phyloP scores from a whole-genome alignment of 148 eudicot genomes.

The Rhododendron henanense region DNA sequence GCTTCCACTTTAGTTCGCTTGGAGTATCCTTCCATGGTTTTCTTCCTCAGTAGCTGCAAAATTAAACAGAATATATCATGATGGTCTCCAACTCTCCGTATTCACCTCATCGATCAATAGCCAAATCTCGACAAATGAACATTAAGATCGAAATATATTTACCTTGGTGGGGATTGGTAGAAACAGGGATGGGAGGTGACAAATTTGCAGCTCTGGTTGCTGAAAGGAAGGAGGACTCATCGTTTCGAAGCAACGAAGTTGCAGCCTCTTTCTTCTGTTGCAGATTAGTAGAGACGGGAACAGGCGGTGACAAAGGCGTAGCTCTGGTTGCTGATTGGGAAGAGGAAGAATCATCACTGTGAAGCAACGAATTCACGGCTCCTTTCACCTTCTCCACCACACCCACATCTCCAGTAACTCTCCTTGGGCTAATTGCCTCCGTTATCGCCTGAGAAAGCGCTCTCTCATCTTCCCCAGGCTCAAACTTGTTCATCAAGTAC shows the following conservation, averaged over 20 bases:
- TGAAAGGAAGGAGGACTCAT: not conserved
- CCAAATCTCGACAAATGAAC: not conserved
- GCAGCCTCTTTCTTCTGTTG: slow-evolving; percentile 22
- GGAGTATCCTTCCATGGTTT: slow-evolving; percentile 54
- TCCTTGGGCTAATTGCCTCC: slow-evolving; percentile 58
- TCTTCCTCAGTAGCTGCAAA: slow-evolving; percentile 56
- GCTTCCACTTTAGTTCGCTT: slow-evolving; percentile 45
- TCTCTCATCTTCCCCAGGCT: slow-evolving; percentile 79
- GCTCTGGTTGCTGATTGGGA: slow-evolving; percentile 21
- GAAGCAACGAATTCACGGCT: slow-evolving; percentile 63
- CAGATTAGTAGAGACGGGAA: slow-evolving; percentile 52
- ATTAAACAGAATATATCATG: not conserved
- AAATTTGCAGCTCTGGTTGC: slow-evolving; percentile 2
- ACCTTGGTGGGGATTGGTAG: not conserved
- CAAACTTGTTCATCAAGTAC: slow-evolving; percentile 59
- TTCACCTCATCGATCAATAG: not conserved
- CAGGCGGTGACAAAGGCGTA: slow-evolving; percentile 22
- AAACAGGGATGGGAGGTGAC: slow-evolving; percentile 4
- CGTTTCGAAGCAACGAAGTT: not conserved
- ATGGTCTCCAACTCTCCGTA: not conserved
- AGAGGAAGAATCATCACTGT: slow-evolving; percentile 28
- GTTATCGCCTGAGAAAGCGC: slow-evolving; percentile 71
- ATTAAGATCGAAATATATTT: not conserved
- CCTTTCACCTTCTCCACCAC: slow-evolving; percentile 68
- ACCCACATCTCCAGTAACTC: slow-evolving; percentile 36